phyloP scores from a whole-genome alignment of 192 early-diverging fungal genomes.

The Coemansia sp. region DNA sequence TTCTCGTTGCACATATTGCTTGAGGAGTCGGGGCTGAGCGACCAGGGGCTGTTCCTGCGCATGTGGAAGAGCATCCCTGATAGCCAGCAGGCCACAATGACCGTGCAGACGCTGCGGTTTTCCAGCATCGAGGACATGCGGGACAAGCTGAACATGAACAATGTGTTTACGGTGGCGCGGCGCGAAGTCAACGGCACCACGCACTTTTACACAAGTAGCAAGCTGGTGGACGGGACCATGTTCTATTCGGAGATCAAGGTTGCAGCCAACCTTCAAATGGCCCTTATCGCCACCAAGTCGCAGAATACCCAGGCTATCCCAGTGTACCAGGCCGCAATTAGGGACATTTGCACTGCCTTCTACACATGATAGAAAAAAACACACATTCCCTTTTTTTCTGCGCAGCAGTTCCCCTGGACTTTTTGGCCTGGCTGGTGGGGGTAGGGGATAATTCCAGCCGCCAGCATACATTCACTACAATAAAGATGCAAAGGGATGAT shows the following conservation, averaged over 20 bases:
- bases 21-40: constrained; percentile 40
- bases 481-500: too few relatives aligned
- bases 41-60: constrained; percentile 51
- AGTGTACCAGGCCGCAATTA: constrained; percentile 44
- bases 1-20: constrained; percentile 59
- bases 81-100: constrained; percentile 13
- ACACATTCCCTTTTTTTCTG: background rate
- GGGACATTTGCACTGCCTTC: constrained; percentile 45
- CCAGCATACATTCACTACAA: too few relatives aligned
- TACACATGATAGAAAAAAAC: constrained; percentile 7
- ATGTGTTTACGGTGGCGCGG: constrained; percentile 63
- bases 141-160: constrained; percentile 54
- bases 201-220: constrained; percentile 56
- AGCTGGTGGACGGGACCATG: constrained; percentile 52
- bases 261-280: constrained; percentile 42
- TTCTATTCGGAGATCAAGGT: constrained; percentile 62
- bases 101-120: constrained; percentile 28
- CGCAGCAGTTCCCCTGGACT: too few relatives aligned
- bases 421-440: too few relatives aligned
- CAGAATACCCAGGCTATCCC: constrained; percentile 23
- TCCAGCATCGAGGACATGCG: constrained; percentile 45
- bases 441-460: too few relatives aligned
- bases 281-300: constrained; percentile 40
- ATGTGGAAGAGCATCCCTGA: constrained; percentile 52
- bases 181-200: constrained; percentile 51